phyloP scores from a whole-genome alignment of 225 moss, liverwort and hornwort species.

The Sphagnum contortum region DNA sequence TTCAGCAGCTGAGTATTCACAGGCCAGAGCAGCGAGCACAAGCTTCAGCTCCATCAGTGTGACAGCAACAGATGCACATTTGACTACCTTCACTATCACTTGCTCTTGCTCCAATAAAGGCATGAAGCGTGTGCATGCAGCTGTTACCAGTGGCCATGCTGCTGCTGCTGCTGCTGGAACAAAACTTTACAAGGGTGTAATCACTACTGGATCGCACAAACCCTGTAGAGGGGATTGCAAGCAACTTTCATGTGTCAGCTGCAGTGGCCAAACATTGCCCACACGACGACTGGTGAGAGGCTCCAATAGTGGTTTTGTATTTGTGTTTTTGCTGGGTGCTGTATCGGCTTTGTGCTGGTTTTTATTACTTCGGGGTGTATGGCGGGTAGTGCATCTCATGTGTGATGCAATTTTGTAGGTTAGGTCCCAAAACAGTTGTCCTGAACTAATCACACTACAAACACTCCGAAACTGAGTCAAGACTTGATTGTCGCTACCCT shows the following conservation, averaged over 20 bases:
- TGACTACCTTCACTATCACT: conserved; percentile 49
- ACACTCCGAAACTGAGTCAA: too few relatives aligned
- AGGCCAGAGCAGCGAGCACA: too few relatives aligned
- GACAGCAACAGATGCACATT: conserved; percentile 41
- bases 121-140: conserved; percentile 53
- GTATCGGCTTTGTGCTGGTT: conserved; percentile 67
- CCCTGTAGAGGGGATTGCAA: conserved; percentile 37
- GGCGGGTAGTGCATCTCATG: conserved; percentile 49
- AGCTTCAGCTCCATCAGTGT: conserved; percentile 41
- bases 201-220: conserved; percentile 30
- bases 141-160: conserved; percentile 20
- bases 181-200: conserved; percentile 40
- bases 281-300: conserved; percentile 50
- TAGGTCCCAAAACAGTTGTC: too few relatives aligned
- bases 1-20: conserved; percentile 40
- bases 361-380: conserved; percentile 42
- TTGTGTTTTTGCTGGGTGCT: conserved; percentile 74
- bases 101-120: conserved; percentile 38
- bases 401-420: conserved; percentile 21
- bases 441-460: too few relatives aligned
- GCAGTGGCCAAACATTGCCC: conserved; percentile 22
- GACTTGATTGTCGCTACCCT: too few relatives aligned
- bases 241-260: conserved; percentile 23
- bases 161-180: conserved; percentile 8
- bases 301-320: conserved; percentile 68